Conservation (phyloP, 2,329 filamentous ascomycete genomes). For the Zymoseptoria tritici region DNA sequence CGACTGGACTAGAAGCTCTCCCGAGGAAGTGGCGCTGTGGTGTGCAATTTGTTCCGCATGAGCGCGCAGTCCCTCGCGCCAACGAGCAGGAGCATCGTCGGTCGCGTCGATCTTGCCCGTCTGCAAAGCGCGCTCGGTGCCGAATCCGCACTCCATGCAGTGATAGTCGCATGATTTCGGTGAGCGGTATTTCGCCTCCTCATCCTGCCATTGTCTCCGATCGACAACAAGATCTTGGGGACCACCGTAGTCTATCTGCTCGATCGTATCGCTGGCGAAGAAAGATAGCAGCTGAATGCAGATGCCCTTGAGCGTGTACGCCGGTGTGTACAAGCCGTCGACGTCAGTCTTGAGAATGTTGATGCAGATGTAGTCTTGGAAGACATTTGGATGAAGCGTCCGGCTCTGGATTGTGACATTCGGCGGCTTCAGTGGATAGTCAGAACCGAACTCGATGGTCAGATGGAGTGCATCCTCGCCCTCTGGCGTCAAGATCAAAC, state of each 20-base stretch:
- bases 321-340: slow-evolving; percentile 14
- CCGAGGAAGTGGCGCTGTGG: neutral
- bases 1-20: neutral
- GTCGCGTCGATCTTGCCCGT: no score
- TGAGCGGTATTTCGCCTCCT: neutral
- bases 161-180: neutral
- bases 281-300: slow-evolving; percentile 22
- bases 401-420: slow-evolving; percentile 13
- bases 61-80: neutral
- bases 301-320: slow-evolving; percentile 20
- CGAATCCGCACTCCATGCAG: slow-evolving; percentile 10
- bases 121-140: neutral
- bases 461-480: slow-evolving; percentile 14
- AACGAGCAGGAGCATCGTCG: neutral
- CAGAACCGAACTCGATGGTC: slow-evolving; percentile 10
- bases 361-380: slow-evolving; percentile 18
- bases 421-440: slow-evolving; percentile 14
- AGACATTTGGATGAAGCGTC: slow-evolving; percentile 18
- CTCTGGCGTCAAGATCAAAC: slow-evolving; percentile 13
- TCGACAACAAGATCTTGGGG: slow-evolving; percentile 4
- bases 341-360: slow-evolving; percentile 11
- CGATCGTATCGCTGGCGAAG: slow-evolving; percentile 16
- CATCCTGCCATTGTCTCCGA: slow-evolving; percentile 8
- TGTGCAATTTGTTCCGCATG: neutral
- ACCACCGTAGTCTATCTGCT: slow-evolving; percentile 17